Conservation (phyloP, 768 basidiomycete genomes). For the Boletus pseudopeckii region DNA sequence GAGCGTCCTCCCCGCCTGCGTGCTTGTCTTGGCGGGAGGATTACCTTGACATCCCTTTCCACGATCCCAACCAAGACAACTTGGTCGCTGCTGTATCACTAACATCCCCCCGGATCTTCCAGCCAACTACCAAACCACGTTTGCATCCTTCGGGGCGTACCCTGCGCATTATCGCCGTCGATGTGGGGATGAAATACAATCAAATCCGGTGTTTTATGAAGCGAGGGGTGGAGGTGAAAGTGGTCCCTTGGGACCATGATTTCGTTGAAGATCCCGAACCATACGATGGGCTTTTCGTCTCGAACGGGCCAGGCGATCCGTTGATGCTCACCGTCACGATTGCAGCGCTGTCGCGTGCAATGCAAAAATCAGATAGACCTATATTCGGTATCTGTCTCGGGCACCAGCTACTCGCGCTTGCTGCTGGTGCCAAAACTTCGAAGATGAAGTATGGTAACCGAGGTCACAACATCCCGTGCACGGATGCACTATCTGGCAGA, state of each 20-base stretch:
- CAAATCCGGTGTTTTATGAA: slow-evolving; percentile 94
- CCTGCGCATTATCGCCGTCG: slow-evolving; percentile 83
- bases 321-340: slow-evolving; percentile 77
- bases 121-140: slow-evolving; percentile 51
- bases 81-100: slow-evolving; percentile 90
- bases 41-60: slow-evolving; percentile 78
- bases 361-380: slow-evolving; percentile 73
- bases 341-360: slow-evolving; percentile 56
- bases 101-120: slow-evolving; percentile 61
- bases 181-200: slow-evolving; percentile 99
- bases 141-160: slow-evolving; percentile 77
- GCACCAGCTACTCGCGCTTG: slow-evolving; percentile 93
- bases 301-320: slow-evolving; percentile 97
- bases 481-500: slow-evolving; percentile 85
- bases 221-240: slow-evolving; percentile 93
- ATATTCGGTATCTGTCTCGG: slow-evolving; percentile 99
- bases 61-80: slow-evolving; percentile 85
- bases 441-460: slow-evolving; percentile 99
- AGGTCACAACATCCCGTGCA: slow-evolving; percentile 98
- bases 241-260: slow-evolving; percentile 97
- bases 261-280: slow-evolving; percentile 74
- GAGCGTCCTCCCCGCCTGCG: slow-evolving; percentile 52
- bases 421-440: slow-evolving; percentile 88
- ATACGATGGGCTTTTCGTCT: slow-evolving; percentile 94
- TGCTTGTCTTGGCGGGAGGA: slow-evolving; percentile 74